Percentiles rank a stretch among this genome's conserved stretches.
phyloP scores from a whole-genome alignment of 345 rosid genomes.

The Populus davidiana region DNA sequence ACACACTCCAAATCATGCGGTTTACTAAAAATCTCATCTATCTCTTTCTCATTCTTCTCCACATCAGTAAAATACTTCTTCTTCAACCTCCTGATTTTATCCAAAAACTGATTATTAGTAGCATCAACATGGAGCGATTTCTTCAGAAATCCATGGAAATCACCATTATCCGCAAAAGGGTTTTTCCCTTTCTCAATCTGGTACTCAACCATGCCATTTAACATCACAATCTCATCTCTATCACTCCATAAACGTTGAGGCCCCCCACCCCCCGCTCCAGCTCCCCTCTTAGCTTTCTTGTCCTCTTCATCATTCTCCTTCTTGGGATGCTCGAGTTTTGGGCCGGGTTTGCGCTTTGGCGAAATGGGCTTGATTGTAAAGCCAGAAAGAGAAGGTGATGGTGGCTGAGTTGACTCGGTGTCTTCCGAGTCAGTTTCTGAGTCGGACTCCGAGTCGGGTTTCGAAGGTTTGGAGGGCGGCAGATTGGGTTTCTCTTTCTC shows the following conservation, averaged over 20 bases:
- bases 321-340: neutral
- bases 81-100: constrained; percentile 46
- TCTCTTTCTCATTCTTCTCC: constrained; percentile 27
- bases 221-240: constrained; percentile 39
- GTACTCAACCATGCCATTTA: constrained; percentile 41
- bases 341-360: constrained; percentile 9
- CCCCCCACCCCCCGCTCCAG: constrained; percentile 17
- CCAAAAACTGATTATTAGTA: constrained; percentile 36
- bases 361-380: constrained; percentile 29
- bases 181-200: constrained; percentile 28
- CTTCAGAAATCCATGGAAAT: constrained; percentile 35
- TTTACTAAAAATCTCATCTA: constrained; percentile 24
- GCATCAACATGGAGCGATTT: constrained; percentile 33
- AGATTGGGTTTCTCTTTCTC: neutral
- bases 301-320: neutral
- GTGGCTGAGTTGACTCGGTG: constrained; percentile 15
- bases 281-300: constrained; percentile 1
- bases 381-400: constrained; percentile 20
- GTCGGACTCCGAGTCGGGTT: constrained; percentile 18
- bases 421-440: constrained; percentile 36
- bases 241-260: constrained; percentile 44
- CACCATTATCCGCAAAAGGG: constrained; percentile 28
- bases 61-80: constrained; percentile 31
- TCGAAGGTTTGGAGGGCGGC: neutral
- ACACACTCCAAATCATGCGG: constrained; percentile 37